phyloP scores from a whole-genome alignment of 1,139 yeast genomes.

The Pichia sp. region DNA sequence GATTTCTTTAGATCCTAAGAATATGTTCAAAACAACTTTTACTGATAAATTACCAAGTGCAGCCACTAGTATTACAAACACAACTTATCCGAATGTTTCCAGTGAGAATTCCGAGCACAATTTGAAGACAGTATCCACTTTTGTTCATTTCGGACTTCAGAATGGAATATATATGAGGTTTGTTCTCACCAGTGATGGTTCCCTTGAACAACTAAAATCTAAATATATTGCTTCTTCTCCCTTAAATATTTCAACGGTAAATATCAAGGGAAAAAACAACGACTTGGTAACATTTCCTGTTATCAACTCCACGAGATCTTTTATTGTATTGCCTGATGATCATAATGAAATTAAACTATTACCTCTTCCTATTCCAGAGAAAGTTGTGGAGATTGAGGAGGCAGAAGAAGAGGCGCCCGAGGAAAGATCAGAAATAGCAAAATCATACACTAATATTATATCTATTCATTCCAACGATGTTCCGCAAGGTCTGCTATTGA shows the following conservation, averaged over 20 bases:
- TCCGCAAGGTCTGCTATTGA: slow-evolving; percentile 55
- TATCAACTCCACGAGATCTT: slow-evolving; percentile 5
- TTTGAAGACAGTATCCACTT: slow-evolving; percentile 23
- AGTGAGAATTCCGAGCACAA: slow-evolving; percentile 3
- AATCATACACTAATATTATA: slow-evolving; percentile 26
- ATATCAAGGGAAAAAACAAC: slow-evolving; percentile 17
- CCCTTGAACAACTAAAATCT: slow-evolving; percentile 57
- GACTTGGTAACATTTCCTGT: slow-evolving; percentile 1
- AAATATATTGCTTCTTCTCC: slow-evolving; percentile 60
- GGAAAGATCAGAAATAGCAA: slow-evolving; percentile 1
- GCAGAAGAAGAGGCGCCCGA: slow-evolving; percentile 2
- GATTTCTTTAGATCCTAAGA: slow-evolving; percentile 55
- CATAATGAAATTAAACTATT: slow-evolving; percentile 29
- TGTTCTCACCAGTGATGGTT: slow-evolving; percentile 51
- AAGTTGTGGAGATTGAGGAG: slow-evolving; percentile 8
- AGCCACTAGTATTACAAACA: slow-evolving; percentile 41
- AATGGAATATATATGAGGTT: slow-evolving; percentile 76
- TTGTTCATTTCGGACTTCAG: slow-evolving; percentile 62
- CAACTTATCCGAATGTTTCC: slow-evolving; percentile 28
- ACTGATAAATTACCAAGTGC: slow-evolving; percentile 60
- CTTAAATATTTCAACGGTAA: slow-evolving; percentile 27
- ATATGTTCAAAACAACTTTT: slow-evolving; percentile 53
- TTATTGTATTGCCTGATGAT: slow-evolving; percentile 6
- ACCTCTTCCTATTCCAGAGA: slow-evolving; percentile 31
- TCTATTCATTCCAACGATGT: slow-evolving; percentile 60